A percentile compares a stretch with the other conserved stretches of the same genome.
phyloP scores from a whole-genome alignment of 768 basidiomycete genomes.

The Hypholoma fasciculare region DNA sequence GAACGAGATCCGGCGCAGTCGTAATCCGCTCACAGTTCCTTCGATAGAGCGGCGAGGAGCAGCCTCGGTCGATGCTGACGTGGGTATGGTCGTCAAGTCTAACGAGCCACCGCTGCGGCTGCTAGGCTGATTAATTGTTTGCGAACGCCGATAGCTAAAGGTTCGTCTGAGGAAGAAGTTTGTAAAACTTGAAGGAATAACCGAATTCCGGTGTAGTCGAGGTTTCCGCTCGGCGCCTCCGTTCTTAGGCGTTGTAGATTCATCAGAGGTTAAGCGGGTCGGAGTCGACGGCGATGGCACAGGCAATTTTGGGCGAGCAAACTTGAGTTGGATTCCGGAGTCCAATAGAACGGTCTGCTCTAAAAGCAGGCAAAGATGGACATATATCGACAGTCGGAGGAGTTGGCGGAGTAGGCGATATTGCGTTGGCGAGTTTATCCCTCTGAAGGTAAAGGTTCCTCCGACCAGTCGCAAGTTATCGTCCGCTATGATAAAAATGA shows the following conservation, averaged over 20 bases:
- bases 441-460: constrained; percentile 60
- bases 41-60: constrained; percentile 29
- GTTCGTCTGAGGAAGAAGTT: constrained; percentile 35
- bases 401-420: constrained; percentile 44
- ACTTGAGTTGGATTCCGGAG: constrained; percentile 48
- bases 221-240: constrained; percentile 2
- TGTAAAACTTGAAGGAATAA: constrained; percentile 40
- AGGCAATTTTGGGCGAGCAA: constrained; percentile 33
- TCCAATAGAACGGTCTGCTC: constrained; percentile 59
- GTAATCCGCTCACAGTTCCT: constrained; percentile 13
- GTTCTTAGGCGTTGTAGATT: neutral
- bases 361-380: constrained; percentile 57
- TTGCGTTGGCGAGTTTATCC: constrained; percentile 40
- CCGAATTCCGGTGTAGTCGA: constrained; percentile 25
- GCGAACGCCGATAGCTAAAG: constrained; percentile 17
- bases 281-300: constrained; percentile 25
- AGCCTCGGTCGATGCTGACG: constrained; percentile 12
- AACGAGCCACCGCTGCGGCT: constrained; percentile 36
- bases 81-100: constrained; percentile 32
- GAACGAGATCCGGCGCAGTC: constrained; percentile 40
- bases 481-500: constrained; percentile 7
- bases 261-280: neutral
- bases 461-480: constrained; percentile 44
- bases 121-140: constrained; percentile 22
- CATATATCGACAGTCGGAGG: constrained; percentile 53